Evolutionary conservation across 23 red algal genomes (phyloP).

Genomic region (Gracilaria gracilis): DNA sequence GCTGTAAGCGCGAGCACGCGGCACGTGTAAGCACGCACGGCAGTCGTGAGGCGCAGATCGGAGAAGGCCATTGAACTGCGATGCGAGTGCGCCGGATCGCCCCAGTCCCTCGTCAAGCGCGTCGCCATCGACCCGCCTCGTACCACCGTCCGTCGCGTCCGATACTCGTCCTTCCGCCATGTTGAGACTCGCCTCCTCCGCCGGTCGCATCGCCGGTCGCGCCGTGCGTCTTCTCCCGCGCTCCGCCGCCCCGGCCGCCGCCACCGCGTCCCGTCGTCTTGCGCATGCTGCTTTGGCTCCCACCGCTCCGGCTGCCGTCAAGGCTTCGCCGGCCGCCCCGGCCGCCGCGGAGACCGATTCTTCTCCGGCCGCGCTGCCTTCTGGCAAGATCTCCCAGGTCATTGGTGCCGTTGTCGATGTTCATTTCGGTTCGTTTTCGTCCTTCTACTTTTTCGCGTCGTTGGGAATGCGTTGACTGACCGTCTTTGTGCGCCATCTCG

Average conservation of each 20-base stretch:
- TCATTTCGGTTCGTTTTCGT: constrained; percentile 75
- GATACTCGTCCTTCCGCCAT: not conserved
- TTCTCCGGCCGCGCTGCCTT: constrained; percentile 26
- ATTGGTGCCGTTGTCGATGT: constrained; percentile 99
- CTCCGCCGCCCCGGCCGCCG: constrained; percentile 27
- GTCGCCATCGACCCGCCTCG: not conserved
- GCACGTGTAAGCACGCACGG: not conserved
- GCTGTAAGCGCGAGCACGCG: constrained; percentile 16
- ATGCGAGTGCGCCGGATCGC: constrained; percentile 3
- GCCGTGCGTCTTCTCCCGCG: constrained; percentile 42
- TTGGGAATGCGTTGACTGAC: not conserved
- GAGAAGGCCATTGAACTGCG: constrained; percentile 5
- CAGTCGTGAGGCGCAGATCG: constrained; percentile 29
- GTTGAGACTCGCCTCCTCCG: constrained; percentile 48
- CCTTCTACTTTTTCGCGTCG: not conserved
- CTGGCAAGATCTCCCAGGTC: constrained; percentile 94
- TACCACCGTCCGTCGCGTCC: not conserved
- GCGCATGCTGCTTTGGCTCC: constrained; percentile 35
- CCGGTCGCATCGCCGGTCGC: constrained; percentile 56
- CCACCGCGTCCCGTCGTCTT: constrained; percentile 46
- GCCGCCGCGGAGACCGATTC: constrained; percentile 49
- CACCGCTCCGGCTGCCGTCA: constrained; percentile 33
- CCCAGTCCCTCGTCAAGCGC: not conserved
- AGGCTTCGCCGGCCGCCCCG: constrained; percentile 26
- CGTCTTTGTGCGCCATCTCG: not conserved